A percentile compares a stretch with the other conserved stretches of the same genome.
Evolutionary conservation across 164 flowering plant species (phyloP).

Genomic region (Dillenia turbinata): DNA sequence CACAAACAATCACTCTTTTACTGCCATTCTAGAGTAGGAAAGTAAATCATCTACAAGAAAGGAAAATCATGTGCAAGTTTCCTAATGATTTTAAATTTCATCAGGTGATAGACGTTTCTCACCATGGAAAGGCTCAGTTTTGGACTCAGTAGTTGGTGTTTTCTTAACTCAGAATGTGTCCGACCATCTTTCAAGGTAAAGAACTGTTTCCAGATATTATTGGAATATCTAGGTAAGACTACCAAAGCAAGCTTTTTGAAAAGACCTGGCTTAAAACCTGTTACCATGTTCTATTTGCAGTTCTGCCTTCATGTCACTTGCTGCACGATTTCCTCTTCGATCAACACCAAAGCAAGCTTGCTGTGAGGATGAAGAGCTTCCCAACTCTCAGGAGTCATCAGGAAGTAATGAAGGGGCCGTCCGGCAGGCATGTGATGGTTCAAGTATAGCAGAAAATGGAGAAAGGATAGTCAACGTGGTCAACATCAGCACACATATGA

Average conservation of each 20-base stretch:
- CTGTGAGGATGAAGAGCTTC: constrained; percentile 3
- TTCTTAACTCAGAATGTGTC: constrained; percentile 69
- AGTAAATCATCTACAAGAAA: too few species aligned
- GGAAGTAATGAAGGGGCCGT: constrained; percentile 8
- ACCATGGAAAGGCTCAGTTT: constrained; percentile 64
- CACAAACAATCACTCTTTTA: too few species aligned
- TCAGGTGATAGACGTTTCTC: constrained; percentile 60
- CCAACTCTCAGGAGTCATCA: constrained; percentile 19
- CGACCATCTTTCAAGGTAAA: constrained; percentile 62
- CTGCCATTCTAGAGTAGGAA: too few species aligned
- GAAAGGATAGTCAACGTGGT: too few species aligned
- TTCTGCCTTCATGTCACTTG: constrained; percentile 57
- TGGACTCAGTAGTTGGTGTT: constrained; percentile 65
- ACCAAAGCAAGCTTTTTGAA: neutral
- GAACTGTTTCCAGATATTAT: neutral
- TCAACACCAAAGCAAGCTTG: constrained; percentile 6
- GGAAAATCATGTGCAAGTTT: too few species aligned
- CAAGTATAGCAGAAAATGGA: neutral
- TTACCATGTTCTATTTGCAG: constrained; percentile 23
- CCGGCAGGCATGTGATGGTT: constrained; percentile 10
- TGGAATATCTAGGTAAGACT: neutral
- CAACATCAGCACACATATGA: too few species aligned
- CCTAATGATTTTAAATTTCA: too few species aligned
- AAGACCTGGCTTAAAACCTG: neutral
- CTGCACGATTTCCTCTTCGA: constrained; percentile 42